Base-by-base conservation (phyloP, 768 basidiomycete genomes). In the Termitomyces eurrhizus region DNA sequence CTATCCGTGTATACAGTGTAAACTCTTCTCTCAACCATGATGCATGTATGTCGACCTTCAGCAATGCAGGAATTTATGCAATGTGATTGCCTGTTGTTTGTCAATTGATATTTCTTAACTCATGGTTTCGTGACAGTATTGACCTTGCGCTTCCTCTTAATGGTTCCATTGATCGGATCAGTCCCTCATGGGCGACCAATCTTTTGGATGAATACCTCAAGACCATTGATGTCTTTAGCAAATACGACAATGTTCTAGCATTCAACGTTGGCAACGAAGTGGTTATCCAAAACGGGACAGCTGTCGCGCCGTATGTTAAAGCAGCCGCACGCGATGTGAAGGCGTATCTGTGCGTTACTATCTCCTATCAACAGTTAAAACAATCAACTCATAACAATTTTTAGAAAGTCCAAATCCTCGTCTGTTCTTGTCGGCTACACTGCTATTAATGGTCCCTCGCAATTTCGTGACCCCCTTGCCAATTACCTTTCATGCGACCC, bases 221-320 rank as follows among this genome's bases (percentile, higher is more conserved):
- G 33, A 96, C 93, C 32, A 90, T 96, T 66, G 79, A 92, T 63
- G 78, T 77, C 0, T 95, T 95, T 78, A 80, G 79, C 69, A 85
- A 90, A 71, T 97, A 96, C 67, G 85, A 92, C 78, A 97, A 97
- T 65, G 83, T 97, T 16, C 77, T 96, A 58, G 94, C 87, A 12
- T 95, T 81, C 75, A 96, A 95, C 68, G 81, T 97, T 61, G 95
- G 93, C 24, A 97, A 97, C 68, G 95, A 96, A 74, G 89, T 87
- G 36, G 80, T 81, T 29, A 69, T 78, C 11, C 50, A 75, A 21
- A 80, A 81, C 45, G 74, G 75, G 56, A 91, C 91, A 16, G 77
- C 75, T 35, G 84, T 88, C 11, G 85, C 87, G 16, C 82, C 93
- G 6, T 97, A 84, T 71, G 83, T 97, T 69, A 95, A 95, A 72